Base-by-base conservation (phyloP, 768 basidiomycete species). In the Termitomyces sp. region DNA sequence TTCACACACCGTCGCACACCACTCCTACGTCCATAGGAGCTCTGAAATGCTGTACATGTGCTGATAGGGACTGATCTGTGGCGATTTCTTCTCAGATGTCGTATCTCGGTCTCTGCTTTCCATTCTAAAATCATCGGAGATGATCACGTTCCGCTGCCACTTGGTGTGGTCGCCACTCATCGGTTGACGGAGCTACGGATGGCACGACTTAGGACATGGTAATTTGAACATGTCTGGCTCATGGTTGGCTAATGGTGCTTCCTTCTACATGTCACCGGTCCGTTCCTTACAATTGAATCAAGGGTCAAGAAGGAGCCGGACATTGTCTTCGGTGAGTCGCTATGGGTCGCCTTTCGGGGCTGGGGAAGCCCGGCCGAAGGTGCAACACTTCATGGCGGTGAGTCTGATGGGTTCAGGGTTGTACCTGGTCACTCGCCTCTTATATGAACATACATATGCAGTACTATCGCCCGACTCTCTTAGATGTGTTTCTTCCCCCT, bases 281-380 rank as follows among this genome's bases (percentile, higher is more conserved):
- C 36, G 26, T 40, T 5, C 24, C 1, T 33, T 18, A 22, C 47
- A 30, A 28, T 16, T 41, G 14, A 35, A 46, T 46, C 44, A 45
- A 45, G 24, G 20, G 24, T 45, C 22, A 24, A 33, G 18, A 8
- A 33, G 16, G 18, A 14, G 16, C 14, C 5, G 9, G 32, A n/a
- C 3, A n/a, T 52, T 5, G 50, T 52, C 50, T 6, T 44, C 50
- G 16, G 52, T 38, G 36, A 44, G 43, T 22, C 43, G 20, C 43
- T 51, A 52, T 22, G 38, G 33, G 36, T 24, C 24, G 44, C 57
- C 52, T 46, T 54, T 18, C 44, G 57, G 57, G 52, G 57, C 40
- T 54, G 11, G 52, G 54, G 57, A 58, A 58, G 57, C 46, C n/a
- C 46, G 2, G 18, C 28, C 36, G 24, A 46, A 56, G 50, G 45